Conservation (phyloP, 495 filamentous ascomycete genomes). For the Penicillium cinerascens region DNA sequence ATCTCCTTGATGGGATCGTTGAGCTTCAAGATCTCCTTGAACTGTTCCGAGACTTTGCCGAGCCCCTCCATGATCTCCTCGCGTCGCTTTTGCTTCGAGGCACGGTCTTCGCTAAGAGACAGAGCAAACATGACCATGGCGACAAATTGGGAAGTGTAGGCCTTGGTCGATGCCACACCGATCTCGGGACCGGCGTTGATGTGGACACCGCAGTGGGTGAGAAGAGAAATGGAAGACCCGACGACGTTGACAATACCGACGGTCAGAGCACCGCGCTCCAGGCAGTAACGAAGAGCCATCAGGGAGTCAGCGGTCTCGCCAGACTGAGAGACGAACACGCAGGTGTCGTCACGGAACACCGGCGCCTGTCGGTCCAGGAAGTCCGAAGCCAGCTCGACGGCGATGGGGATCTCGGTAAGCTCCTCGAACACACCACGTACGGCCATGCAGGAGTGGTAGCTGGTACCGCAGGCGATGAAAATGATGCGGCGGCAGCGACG, state of each 20-base stretch:
- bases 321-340: slow-evolving; percentile 97
- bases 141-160: slow-evolving; percentile 97
- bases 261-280: slow-evolving; percentile 93
- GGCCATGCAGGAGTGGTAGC: slow-evolving; percentile 98
- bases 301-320: slow-evolving; percentile 98
- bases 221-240: slow-evolving; percentile 93
- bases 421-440: slow-evolving; percentile 97
- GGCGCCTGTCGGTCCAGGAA: slow-evolving; percentile 96
- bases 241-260: slow-evolving; percentile 98
- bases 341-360: slow-evolving; percentile 99
- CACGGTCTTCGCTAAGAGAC: slow-evolving; percentile 90
- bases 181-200: slow-evolving; percentile 99
- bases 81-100: slow-evolving; percentile 86
- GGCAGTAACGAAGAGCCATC: slow-evolving; percentile 93
- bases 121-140: slow-evolving; percentile 99
- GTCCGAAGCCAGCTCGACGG: slow-evolving; percentile 95
- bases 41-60: slow-evolving; percentile 79
- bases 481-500: slow-evolving; percentile 93
- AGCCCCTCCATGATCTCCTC: slow-evolving; percentile 97
- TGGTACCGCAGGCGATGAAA: slow-evolving; percentile 97
- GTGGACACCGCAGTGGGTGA: slow-evolving; percentile 99
- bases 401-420: slow-evolving; percentile 94
- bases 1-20: slow-evolving; percentile 92
- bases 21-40: slow-evolving; percentile 83
- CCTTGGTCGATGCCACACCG: slow-evolving; percentile 97